Percentiles rank a stretch among this genome's conserved stretches.
These are phyloP conservation scores for Ophiorrhiza pumila DNA, from an alignment of 257 asterid species.

Conservation along the genomic window DNA sequence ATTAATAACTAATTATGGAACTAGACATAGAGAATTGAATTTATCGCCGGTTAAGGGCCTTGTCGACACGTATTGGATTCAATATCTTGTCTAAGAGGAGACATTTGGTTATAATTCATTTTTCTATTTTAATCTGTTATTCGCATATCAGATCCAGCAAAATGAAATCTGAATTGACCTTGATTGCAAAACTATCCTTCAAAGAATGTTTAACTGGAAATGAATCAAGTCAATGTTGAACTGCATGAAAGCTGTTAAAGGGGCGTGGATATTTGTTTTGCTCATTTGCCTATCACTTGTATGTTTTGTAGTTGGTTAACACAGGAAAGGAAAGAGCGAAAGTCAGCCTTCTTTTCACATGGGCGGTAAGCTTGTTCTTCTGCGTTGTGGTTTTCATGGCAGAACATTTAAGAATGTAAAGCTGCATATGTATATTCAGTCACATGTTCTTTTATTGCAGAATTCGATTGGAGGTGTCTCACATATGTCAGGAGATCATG, in stretches of 20 bases:
- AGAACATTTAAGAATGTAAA: slow-evolving; percentile 2
- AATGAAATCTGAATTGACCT: not conserved
- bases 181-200: not conserved
- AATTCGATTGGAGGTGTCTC: slow-evolving; percentile 93
- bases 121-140: not conserved
- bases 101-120: not conserved
- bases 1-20: too few relatives aligned
- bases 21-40: too few relatives aligned
- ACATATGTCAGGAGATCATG: slow-evolving; percentile 88
- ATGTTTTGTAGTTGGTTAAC: slow-evolving; percentile 72
- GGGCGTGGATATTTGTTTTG: not conserved
- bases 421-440: slow-evolving; percentile 21
- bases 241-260: not conserved
- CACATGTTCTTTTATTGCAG: slow-evolving; percentile 40
- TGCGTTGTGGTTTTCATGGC: slow-evolving; percentile 10
- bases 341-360: slow-evolving; percentile 91
- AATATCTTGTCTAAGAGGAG: not conserved
- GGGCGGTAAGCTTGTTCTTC: slow-evolving; percentile 76
- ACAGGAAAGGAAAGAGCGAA: slow-evolving; percentile 99
- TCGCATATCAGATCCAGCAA: not conserved
- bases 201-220: not conserved
- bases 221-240: not conserved
- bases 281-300: slow-evolving; percentile 20
- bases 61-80: not conserved
- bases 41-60: not conserved